Base-by-base conservation (phyloP, 2,329 filamentous ascomycete genomes). In the Metarhizium anisopliae region DNA sequence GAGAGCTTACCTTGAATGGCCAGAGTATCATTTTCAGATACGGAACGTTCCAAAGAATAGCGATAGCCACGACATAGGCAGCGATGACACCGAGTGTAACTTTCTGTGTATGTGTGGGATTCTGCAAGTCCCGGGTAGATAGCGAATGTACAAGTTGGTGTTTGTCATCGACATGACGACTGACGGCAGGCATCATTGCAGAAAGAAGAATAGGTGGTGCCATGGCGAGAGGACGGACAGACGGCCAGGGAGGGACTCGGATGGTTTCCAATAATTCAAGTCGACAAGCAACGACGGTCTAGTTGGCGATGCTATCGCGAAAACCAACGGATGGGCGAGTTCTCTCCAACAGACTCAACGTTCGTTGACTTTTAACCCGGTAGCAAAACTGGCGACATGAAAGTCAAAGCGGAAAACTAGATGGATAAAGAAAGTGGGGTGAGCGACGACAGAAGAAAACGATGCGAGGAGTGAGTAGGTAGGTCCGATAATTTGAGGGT, bases 31-130 rank as follows among this genome's bases (percentile, higher is more conserved):
- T 86, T 55, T 82, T 78, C n/a, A 92, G 71, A 68, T 89, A 90
- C 1, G 88, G 88, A 1, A 91, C 69, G 70, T 91, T 91, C 88
- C 88, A 92, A 3, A 92, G 74, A 47, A 92, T 75, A 4, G 86
- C 87, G 60, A 92, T 92, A 50, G 79, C 78, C 18, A 90, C 86
- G 2, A 87, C 78, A 69, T 91, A 91, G 40, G 77, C 84, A 8
- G 71, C 85, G 62, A 91, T 89, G 45, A 90, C 75, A 8, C 86
- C 86, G 30, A 90, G 73, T 0, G 87, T 90, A 10, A 90, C 78
- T 54, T 78, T 77, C 64, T 91, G 87, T 2, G 87, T 87, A 64
- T 83, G 79, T 60, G 83, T 86, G 47, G 85, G 82, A 30, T 75
- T 75, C 56, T 72, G 64, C 11, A 89, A 73, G 53, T 78, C 77